A percentile compares a stretch with the other conserved stretches of the same genome.
Conservation (phyloP, 164 flowering plant genomes). For the Vitis rotundifolia region DNA sequence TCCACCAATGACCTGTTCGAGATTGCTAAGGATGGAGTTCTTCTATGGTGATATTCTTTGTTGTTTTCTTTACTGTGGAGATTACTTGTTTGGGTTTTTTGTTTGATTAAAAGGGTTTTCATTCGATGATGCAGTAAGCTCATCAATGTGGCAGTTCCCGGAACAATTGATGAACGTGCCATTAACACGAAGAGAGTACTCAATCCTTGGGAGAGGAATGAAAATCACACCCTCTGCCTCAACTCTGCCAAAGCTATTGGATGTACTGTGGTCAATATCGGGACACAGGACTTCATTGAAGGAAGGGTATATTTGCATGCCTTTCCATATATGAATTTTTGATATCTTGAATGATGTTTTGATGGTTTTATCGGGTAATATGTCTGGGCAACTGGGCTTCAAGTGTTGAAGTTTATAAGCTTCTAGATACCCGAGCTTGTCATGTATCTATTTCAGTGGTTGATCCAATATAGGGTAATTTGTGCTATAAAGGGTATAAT, state of each 20-base stretch:
- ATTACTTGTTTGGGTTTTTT: not conserved
- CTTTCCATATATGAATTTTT: not conserved
- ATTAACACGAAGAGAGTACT: conserved; percentile 72
- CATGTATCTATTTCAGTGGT: too few species aligned
- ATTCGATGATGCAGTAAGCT: conserved; percentile 60
- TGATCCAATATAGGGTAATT: too few species aligned
- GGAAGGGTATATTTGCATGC: conserved; percentile 55
- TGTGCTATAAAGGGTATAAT: too few species aligned
- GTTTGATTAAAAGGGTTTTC: not conserved
- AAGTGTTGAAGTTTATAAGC: not conserved
- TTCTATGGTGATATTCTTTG: conserved; percentile 58
- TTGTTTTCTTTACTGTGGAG: not conserved
- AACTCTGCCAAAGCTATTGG: conserved; percentile 90
- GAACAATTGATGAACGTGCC: conserved; percentile 85
- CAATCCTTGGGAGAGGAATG: conserved; percentile 92
- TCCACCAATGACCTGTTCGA: conserved; percentile 80
- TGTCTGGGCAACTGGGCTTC: not conserved
- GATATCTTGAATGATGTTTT: not conserved
- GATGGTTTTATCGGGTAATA: not conserved
- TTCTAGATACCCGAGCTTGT: too few species aligned
- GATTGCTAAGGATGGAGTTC: conserved; percentile 88
- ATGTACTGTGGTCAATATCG: conserved; percentile 82
- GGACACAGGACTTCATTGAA: conserved; percentile 78
- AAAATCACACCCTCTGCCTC: conserved; percentile 80
- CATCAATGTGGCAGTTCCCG: conserved; percentile 85